Evolutionary conservation across 2,329 filamentous ascomycete species (phyloP), one percentile per base, ranked within the genome.

Genomic region (Ophiostoma himal-ulmi): DNA sequence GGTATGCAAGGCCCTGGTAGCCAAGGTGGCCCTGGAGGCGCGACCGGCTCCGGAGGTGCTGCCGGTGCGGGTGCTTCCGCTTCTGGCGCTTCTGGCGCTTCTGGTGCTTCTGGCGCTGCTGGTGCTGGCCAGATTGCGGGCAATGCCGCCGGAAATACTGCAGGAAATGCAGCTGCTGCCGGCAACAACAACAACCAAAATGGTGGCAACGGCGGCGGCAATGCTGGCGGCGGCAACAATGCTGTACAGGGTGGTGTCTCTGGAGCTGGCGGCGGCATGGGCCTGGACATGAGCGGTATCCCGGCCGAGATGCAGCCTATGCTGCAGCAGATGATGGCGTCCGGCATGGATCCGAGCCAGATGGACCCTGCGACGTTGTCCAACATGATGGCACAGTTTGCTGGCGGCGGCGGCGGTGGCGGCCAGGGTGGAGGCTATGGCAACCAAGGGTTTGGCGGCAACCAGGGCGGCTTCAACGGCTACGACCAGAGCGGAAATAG

Each of bases 271-370:
- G 52, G 52, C 36, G 36, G 36, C 37, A 41, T 41, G 64, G 64
- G 64, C 13, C 13, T 67, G 13, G 68, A 69, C 57, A 60, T 41
- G 36, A 37, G 39, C 34, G 86, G 85, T n/a, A 86, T 89, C 78
- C 80, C 86, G 3, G 84, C 87, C 0, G 88, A 89, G 76, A 89
- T 90, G 85, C 87, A 89, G 77, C 82, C 82, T 65, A 88, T 89
- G 85, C 88, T 90, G 86, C 87, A 89, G 78, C 87, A 89, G 78
- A 89, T 90, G 86, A 89, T 89, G 84, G 82, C 84, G 0, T 82
- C 82, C 0, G 88, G 87, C 30, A 87, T 89, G 81, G 88, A 90
- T 73, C 86, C 87, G 57, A 87, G 82, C 72, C 87, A 89, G 78
- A 89, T 90, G 86, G 88, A 90, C 72, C 84, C 86, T 52, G 81